Evolutionary conservation across 352 stramenopile species (phyloP).

Genomic region (Aphanomyces euteiches): DNA sequence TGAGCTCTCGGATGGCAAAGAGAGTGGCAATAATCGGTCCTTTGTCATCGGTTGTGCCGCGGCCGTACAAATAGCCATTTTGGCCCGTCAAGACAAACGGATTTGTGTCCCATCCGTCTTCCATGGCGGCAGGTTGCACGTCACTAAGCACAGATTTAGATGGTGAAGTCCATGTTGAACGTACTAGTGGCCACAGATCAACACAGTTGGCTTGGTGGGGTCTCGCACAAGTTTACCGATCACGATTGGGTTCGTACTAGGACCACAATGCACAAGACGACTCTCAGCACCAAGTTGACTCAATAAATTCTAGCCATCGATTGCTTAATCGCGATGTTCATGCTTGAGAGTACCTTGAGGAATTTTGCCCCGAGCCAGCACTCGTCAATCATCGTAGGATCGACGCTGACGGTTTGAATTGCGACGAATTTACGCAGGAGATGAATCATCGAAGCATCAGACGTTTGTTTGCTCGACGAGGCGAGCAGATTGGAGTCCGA

Average conservation of each 20-base stretch:
- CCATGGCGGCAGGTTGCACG: constrained; percentile 55
- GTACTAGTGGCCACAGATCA: constrained; percentile 32
- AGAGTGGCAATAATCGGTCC: constrained; percentile 46
- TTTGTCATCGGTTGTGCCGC: constrained; percentile 68
- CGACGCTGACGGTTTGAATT: constrained; percentile 29
- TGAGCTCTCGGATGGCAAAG: constrained; percentile 35
- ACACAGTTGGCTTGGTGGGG: constrained; percentile 25
- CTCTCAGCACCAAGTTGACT: constrained; percentile 26
- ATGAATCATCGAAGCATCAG: constrained; percentile 27
- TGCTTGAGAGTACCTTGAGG: constrained; percentile 17
- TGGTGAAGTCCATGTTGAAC: neutral
- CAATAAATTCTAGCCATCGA: constrained; percentile 23
- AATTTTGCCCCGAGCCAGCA: constrained; percentile 31
- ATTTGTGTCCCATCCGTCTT: constrained; percentile 67
- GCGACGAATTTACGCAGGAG: constrained; percentile 25
- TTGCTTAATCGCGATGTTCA: too few species aligned
- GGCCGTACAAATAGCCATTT: constrained; percentile 61
- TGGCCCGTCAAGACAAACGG: constrained; percentile 60
- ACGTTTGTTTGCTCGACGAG: constrained; percentile 27
- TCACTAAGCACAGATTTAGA: constrained; percentile 34
- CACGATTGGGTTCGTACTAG: constrained; percentile 29
- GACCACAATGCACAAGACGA: constrained; percentile 26
- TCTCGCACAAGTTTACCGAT: constrained; percentile 27
- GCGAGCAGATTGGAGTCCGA: constrained; percentile 12
- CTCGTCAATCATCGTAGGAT: constrained; percentile 23